phyloP scores from a whole-genome alignment of 495 filamentous ascomycete species.

The Daldinia bambusicola region DNA sequence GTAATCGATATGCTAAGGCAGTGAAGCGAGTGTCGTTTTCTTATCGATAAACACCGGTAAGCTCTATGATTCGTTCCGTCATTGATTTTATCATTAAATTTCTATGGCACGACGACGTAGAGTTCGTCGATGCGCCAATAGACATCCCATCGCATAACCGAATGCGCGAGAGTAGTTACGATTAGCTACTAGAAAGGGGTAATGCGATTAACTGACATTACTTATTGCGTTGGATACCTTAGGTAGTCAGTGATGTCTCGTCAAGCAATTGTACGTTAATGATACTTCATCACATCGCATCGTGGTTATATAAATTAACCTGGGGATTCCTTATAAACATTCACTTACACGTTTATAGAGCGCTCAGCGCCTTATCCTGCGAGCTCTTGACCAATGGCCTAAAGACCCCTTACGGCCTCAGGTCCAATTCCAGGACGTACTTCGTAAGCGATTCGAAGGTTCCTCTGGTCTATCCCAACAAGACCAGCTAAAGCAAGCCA shows the following conservation, averaged over 20 bases:
- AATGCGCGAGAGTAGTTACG: constrained; percentile 5
- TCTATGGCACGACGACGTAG: constrained; percentile 14
- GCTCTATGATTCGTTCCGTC: constrained; percentile 38
- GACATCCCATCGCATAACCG: constrained; percentile 6
- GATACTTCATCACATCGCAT: background rate
- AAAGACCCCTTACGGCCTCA: constrained; percentile 79
- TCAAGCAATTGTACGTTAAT: constrained; percentile 44
- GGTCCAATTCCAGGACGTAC: constrained; percentile 75
- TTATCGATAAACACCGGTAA: constrained; percentile 26
- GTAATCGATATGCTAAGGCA: background rate
- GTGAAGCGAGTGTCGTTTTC: background rate
- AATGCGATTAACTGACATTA: constrained; percentile 13
- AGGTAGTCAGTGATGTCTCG: constrained; percentile 35
- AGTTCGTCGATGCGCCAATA: constrained; percentile 28
- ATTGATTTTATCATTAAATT: constrained; percentile 37
- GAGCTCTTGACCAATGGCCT: constrained; percentile 81
- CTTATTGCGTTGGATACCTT: background rate
- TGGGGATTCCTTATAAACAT: background rate
- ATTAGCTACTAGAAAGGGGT: constrained; percentile 8
- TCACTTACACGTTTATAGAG: constrained; percentile 48
- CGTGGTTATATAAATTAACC: background rate
- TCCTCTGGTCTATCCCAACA: constrained; percentile 43
- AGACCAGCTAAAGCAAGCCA: constrained; percentile 65
- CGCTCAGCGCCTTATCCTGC: constrained; percentile 66
- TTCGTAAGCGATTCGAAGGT: constrained; percentile 68